Base-by-base conservation (phyloP, 1,139 yeast species). In the Lizanozyma gosingica region DNA sequence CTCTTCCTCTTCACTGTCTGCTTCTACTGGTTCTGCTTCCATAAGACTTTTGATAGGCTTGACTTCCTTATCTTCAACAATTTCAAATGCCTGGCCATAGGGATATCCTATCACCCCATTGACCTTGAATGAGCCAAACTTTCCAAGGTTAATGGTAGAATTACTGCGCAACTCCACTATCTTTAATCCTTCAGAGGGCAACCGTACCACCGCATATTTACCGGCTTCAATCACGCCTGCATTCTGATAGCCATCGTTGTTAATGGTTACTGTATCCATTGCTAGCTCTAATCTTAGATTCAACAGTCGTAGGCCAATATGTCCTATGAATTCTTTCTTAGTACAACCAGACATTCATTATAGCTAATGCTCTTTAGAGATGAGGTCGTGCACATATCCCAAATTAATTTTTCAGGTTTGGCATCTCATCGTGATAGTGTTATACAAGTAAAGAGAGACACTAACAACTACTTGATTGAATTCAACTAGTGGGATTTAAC, bases 81-180 rank as follows among this genome's bases (percentile, higher is more conserved):
- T 83, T 56, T 92, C 97, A 61, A 92, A 92, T 0, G 95, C 79
- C 51, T 84, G 90, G 1, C 98, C 98, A 51, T 77, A 83, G 3
- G 92, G 84, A 52, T 71, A 81, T 2, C 96, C 97, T 33, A 92
- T 56, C 14, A 92, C 73, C 42, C 78, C 83, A 49, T 81, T 76
- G 3, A 83, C 87, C 36, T 73, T 66, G 59, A 94, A 92, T 1
- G 81, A 67, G 6, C 98, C 99, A 60, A 92, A 94, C 59, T 92
- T 92, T 2, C 98, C 98, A 48, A 94, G 65, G 42, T 78, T 77
- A 14, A 92, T 70, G 4, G 73, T 57, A 0, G 81, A 78, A 33
- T 76, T 79, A 2, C 76, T 71, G 39, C 68, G 72, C 43, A 88
- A 63, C 50, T 81, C 78, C 16, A 83, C 79, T 33, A 88, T 71